Conservation (phyloP, 2,329 filamentous ascomycete genomes). For the Parastagonospora nodorum region DNA sequence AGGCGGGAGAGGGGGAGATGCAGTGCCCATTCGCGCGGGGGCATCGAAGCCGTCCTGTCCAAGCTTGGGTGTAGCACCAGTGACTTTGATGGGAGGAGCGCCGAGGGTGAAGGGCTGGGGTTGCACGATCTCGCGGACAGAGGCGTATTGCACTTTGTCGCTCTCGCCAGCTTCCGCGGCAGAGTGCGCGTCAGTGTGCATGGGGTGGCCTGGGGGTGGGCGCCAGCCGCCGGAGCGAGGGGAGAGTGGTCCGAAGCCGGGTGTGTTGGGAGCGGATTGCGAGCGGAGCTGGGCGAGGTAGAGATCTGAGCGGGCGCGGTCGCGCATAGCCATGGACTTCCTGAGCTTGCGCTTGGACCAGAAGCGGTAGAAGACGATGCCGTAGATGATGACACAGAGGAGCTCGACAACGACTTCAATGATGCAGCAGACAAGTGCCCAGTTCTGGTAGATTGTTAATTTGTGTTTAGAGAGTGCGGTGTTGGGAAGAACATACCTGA, state of each 20-base stretch:
- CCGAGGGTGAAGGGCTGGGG: slow-evolving; percentile 80
- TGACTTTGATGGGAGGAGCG: slow-evolving; percentile 78
- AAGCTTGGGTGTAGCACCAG: slow-evolving; percentile 74
- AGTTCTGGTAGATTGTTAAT: slow-evolving; percentile 66
- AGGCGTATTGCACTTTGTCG: slow-evolving; percentile 44
- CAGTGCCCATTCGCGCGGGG: slow-evolving; percentile 42
- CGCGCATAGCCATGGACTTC: slow-evolving; percentile 95
- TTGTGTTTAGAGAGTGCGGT: slow-evolving; percentile 1
- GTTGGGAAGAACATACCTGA: slow-evolving; percentile 59
- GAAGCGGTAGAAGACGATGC: slow-evolving; percentile 94
- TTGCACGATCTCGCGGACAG: slow-evolving; percentile 51
- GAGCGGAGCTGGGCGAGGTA: slow-evolving; percentile 73
- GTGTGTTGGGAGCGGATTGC: slow-evolving; percentile 94
- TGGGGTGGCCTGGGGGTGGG: slow-evolving; percentile 51
- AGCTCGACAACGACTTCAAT: slow-evolving; percentile 94
- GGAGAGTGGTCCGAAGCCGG: slow-evolving; percentile 76
- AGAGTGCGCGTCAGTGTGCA: slow-evolving; percentile 52
- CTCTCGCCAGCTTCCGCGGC: slow-evolving; percentile 59
- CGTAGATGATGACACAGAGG: slow-evolving; percentile 91
- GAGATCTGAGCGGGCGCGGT: slow-evolving; percentile 90
- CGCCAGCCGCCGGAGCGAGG: slow-evolving; percentile 59
- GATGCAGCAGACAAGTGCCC: slow-evolving; percentile 93
- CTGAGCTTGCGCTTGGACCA: slow-evolving; percentile 93
- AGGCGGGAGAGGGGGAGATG: slow-evolving; percentile 41
- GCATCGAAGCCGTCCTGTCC: slow-evolving; percentile 66